Evolutionary conservation across 2,329 filamentous ascomycete genomes (phyloP).

Genomic region (Geoglossum cookeanum): DNA sequence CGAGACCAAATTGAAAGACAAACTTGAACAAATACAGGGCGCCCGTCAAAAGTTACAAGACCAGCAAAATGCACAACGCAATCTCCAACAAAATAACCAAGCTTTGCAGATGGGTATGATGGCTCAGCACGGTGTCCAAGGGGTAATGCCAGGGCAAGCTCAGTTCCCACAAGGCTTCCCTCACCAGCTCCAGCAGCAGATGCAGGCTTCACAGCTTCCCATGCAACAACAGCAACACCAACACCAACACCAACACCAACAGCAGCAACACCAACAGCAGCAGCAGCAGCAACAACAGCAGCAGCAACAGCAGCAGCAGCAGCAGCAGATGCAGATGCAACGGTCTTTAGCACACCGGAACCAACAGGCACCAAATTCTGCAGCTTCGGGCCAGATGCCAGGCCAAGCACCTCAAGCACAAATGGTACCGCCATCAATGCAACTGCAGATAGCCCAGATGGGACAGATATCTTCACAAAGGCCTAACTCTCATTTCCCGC

Average conservation of each 20-base stretch:
- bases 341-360: not conserved
- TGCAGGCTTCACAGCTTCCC: slow-evolving; percentile 1
- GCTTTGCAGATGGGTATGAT: slow-evolving; percentile 2
- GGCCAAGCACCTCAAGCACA: slow-evolving; percentile 2
- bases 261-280: not conserved
- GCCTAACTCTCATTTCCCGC: not conserved
- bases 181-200: slow-evolving; percentile 2
- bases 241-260: too few species aligned
- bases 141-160: not conserved
- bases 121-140: slow-evolving; percentile 1
- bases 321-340: slow-evolving; percentile 1
- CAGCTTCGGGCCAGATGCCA: not conserved
- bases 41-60: not conserved
- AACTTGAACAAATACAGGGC: slow-evolving; percentile 3
- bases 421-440: not conserved
- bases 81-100: not conserved
- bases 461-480: not conserved
- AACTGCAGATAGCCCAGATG: not conserved
- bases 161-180: slow-evolving; percentile 4
- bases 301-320: not conserved
- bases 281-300: too few species aligned
- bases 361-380: not conserved
- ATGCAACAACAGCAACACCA: not conserved
- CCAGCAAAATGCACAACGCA: not conserved
- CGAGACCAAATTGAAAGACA: slow-evolving; percentile 2